Conservation (phyloP, 2,329 filamentous ascomycete genomes). For the Zymoseptoria pseudotritici region DNA sequence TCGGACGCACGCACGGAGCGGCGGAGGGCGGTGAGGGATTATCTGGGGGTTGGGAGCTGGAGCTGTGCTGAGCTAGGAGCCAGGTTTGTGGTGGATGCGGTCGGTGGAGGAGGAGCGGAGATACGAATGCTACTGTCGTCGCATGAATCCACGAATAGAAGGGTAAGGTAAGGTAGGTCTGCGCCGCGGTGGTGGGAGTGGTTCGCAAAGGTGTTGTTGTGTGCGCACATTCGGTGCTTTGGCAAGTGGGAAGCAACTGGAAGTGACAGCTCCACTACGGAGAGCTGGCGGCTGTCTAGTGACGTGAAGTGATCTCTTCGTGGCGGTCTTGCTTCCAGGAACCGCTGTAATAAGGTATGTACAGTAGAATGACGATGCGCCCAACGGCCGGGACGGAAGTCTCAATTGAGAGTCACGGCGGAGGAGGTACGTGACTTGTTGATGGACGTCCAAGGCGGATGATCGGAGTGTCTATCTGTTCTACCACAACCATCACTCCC, state of each 20-base stretch:
- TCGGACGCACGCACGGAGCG: not conserved
- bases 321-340: conserved; percentile 20
- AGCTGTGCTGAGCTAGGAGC: not conserved
- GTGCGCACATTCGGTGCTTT: not conserved
- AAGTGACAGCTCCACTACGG: not conserved
- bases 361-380: not conserved
- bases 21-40: not conserved
- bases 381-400: not conserved
- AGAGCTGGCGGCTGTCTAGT: not conserved
- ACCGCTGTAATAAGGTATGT: not conserved
- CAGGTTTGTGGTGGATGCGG: not conserved
- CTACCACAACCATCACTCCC: not conserved
- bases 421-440: not conserved
- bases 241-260: not conserved
- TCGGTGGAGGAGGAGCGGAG: not conserved
- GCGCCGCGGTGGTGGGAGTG: not conserved
- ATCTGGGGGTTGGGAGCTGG: not conserved
- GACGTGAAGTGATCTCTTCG: not conserved
- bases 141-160: not conserved
- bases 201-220: not conserved
- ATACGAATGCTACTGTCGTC: not conserved
- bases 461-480: not conserved
- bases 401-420: not conserved
- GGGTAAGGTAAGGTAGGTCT: not conserved
- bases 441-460: not conserved